Conservation (phyloP, 2,329 filamentous ascomycete genomes). For the Aspergillus transmontanensis region DNA sequence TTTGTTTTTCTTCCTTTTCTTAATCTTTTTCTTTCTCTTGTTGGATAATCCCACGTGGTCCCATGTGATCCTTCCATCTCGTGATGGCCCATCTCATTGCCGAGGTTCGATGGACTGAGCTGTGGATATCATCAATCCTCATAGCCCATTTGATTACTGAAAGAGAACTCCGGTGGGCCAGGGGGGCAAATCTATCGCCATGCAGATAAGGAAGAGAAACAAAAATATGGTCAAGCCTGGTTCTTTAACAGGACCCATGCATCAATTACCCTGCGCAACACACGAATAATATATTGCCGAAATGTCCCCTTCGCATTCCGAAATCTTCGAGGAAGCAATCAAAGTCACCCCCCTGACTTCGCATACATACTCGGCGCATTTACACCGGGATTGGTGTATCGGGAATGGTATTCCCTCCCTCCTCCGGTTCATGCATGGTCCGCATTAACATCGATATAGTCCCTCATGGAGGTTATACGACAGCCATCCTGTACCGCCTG, state of each 20-base stretch:
- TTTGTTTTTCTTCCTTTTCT: too few species aligned
- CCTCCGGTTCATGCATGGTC: neutral
- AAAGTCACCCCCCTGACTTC: neutral
- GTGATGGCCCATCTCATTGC: neutral
- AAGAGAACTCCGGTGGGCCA: neutral
- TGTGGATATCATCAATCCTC: neutral
- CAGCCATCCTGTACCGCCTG: constrained; percentile 3
- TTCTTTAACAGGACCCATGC: neutral
- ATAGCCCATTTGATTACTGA: too few species aligned
- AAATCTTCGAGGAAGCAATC: constrained; percentile 5
- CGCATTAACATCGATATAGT: neutral
- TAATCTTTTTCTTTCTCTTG: too few species aligned
- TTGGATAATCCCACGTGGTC: neutral
- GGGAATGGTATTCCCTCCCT: neutral
- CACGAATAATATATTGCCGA: neutral
- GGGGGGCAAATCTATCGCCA: neutral
- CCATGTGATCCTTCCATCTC: neutral
- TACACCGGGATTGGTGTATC: constrained; percentile 5
- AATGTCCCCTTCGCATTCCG: neutral
- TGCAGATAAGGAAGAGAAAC: neutral
- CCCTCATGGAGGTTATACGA: constrained; percentile 9
- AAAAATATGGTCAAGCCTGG: neutral
- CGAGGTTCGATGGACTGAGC: neutral
- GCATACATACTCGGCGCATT: constrained; percentile 1
- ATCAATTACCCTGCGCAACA: neutral